Base-by-base conservation (phyloP, 805 yeast genomes). In the Kluyveromyces aestuarii region DNA sequence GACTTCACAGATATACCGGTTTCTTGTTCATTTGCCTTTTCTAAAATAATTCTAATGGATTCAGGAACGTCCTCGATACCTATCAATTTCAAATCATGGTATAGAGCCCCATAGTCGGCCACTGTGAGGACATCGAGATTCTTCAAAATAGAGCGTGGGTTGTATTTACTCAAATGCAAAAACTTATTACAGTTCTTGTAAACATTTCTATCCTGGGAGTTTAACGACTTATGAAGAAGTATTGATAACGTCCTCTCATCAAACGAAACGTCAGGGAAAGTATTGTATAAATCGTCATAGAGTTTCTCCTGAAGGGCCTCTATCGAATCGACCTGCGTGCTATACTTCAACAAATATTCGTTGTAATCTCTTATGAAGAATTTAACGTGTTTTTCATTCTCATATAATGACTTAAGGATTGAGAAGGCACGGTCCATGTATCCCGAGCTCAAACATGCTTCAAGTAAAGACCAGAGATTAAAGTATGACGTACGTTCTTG, bases 381-480 rank as follows among this genome's bases (percentile, higher is more conserved):
- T 2, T 73, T 68, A 53, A 64, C 50, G 55, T 70, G 63, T 4
- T 65, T 58, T 5, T 72, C 63, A 18, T 80, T 63, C 18, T 78
- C 77, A 45, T 80, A 74, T 43, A 87, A 70, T 2, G 89, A 81
- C 47, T 73, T 71, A 39, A 88, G 65, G 18, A 87, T 80, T 21
- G 81, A 69, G 53, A 79, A 80, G 0, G 96, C 95, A 58, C 96
- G 72, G 19, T 74, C 76, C 55, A 74, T 77, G 59, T 85, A 84
- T 47, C 75, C 74, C 35, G 84, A 76, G 41, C 80, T 77, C 33
- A 88, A 60, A 54, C 90, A 82, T 0, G 93, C 91, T 56, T 88
- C 96, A 39, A 87, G 71, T 36, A 88, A 66, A 2, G 90, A 77
- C 81, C 90, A 88, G 17, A 84, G 71, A 56, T 83, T 83, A 47